A percentile compares a stretch with the other conserved stretches of the same genome.
These are phyloP conservation scores for Aspergillus haitiensis DNA, from an alignment of 495 filamentous ascomycete genomes.

Conservation along the genomic window DNA sequence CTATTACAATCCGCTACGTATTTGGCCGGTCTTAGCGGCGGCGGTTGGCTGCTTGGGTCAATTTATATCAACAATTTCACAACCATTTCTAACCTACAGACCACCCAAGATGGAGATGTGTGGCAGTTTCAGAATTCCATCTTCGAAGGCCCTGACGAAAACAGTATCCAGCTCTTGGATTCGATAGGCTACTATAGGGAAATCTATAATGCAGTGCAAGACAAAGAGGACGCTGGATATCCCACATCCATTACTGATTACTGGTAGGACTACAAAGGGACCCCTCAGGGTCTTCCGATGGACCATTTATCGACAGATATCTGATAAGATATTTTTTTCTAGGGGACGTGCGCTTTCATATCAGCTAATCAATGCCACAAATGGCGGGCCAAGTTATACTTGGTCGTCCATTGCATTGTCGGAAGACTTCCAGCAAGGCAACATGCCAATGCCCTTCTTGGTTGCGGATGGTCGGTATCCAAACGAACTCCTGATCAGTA, in stretches of 20 bases:
- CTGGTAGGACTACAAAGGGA: conserved; percentile 51
- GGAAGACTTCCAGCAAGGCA: conserved; percentile 64
- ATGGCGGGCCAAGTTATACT: conserved; percentile 79
- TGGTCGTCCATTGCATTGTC: conserved; percentile 81
- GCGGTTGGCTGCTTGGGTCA: conserved; percentile 83
- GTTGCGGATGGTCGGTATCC: conserved; percentile 75
- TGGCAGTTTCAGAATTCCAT: conserved; percentile 84
- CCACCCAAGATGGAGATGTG: conserved; percentile 41
- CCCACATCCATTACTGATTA: conserved; percentile 82
- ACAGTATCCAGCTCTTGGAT: conserved; percentile 52
- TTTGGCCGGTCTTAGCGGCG: conserved; percentile 80
- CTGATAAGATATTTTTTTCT: conserved; percentile 15
- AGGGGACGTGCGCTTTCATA: conserved; percentile 71
- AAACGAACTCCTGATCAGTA: conserved; percentile 59
- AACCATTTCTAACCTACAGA: conserved; percentile 60
- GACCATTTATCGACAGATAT: background rate
- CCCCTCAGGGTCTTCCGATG: conserved; percentile 16
- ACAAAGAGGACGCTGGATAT: conserved; percentile 71
- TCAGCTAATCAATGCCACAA: conserved; percentile 75
- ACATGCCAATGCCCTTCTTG: conserved; percentile 79
- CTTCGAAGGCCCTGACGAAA: conserved; percentile 60
- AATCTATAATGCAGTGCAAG: conserved; percentile 59
- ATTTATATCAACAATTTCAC: conserved; percentile 91
- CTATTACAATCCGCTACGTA: conserved; percentile 85
- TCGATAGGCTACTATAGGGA: conserved; percentile 66